Conservation (phyloP, 2,329 filamentous ascomycete genomes). For the Tolypocladium amazonense region DNA sequence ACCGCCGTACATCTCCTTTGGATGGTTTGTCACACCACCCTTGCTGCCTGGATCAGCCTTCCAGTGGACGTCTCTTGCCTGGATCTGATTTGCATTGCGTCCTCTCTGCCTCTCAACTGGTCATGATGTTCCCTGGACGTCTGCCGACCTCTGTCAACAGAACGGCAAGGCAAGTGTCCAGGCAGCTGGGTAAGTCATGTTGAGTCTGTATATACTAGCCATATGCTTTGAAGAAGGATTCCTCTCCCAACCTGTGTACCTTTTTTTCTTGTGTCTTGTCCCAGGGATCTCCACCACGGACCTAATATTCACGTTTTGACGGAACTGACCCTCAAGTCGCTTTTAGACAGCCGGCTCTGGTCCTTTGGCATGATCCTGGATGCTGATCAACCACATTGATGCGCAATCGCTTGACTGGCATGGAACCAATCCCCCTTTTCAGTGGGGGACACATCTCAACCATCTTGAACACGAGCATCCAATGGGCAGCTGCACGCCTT, state of each 20-base stretch:
- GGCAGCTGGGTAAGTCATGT: conserved; percentile 43
- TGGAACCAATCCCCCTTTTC: not conserved
- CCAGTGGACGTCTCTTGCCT: conserved; percentile 15
- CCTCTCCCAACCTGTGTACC: conserved; percentile 7
- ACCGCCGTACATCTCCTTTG: conserved; percentile 2
- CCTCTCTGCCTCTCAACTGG: conserved; percentile 5
- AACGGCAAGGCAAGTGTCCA: conserved; percentile 26
- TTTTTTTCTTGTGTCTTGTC: not conserved
- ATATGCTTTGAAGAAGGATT: conserved; percentile 30
- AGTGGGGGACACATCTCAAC: not conserved
- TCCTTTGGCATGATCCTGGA: not conserved
- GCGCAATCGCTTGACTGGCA: not conserved
- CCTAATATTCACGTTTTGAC: not conserved
- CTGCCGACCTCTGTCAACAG: conserved; percentile 12
- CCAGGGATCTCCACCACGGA: not conserved
- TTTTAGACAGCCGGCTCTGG: not conserved
- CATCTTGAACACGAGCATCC: not conserved
- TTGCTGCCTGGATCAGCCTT: conserved; percentile 24
- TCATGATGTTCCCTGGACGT: conserved; percentile 6
- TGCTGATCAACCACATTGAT: not conserved
- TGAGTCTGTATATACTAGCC: conserved; percentile 42
- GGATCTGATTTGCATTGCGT: conserved; percentile 8
- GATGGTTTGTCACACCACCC: conserved; percentile 11
- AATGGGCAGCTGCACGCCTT: not conserved
- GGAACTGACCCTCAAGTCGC: not conserved